These are phyloP conservation scores for Ophiorrhiza pumila DNA, from an alignment of 257 asterid species.

Conservation along the genomic window DNA sequence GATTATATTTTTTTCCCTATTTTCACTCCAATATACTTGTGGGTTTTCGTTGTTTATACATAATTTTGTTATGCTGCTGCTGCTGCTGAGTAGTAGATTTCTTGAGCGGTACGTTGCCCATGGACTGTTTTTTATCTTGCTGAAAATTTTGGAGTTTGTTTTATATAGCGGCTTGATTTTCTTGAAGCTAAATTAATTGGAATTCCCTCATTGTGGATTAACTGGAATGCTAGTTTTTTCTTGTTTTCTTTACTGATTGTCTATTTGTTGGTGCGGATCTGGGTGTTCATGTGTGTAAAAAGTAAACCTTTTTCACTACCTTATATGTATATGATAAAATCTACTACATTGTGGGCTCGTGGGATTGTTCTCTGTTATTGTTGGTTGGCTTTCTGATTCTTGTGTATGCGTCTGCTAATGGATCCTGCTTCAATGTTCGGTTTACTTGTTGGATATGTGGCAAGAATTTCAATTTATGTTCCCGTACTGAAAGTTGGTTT, in stretches of 20 bases:
- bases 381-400: slow-evolving; percentile 5
- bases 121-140: neutral
- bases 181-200: neutral
- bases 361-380: neutral
- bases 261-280: slow-evolving; percentile 12
- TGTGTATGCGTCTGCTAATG: neutral
- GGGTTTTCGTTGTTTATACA: neutral
- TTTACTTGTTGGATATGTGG: neutral
- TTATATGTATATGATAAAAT: too few species aligned
- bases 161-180: neutral
- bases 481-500: neutral
- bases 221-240: neutral
- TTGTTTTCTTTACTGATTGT: neutral
- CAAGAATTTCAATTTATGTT: neutral
- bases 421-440: slow-evolving; percentile 6
- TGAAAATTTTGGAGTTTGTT: neutral
- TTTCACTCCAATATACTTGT: neutral
- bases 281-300: slow-evolving; percentile 4
- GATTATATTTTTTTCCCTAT: neutral
- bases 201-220: neutral
- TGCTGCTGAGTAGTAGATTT: too few species aligned
- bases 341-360: neutral
- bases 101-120: neutral
- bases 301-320: neutral
- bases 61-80: neutral